Evolutionary conservation across 768 basidiomycete species (phyloP).

Genomic region (Boletus huronensis): DNA sequence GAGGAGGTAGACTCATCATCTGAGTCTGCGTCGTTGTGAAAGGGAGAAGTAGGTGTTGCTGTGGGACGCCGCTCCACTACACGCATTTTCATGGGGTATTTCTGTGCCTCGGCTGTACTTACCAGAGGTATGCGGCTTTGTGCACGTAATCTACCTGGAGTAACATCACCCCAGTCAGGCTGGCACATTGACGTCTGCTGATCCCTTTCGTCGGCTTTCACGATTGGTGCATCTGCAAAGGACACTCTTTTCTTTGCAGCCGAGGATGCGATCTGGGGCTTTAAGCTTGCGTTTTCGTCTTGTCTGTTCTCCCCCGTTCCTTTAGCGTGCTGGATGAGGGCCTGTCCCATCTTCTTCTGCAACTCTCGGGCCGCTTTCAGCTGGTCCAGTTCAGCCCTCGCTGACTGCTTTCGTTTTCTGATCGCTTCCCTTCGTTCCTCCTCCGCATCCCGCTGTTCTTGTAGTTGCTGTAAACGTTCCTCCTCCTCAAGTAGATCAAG

Average conservation of each 20-base stretch:
- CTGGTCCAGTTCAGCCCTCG: constrained; percentile 38
- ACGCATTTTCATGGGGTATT: constrained; percentile 58
- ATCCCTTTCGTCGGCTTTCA: constrained; percentile 17
- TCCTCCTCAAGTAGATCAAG: constrained; percentile 71
- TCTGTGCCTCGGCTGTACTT: constrained; percentile 29
- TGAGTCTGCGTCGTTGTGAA: constrained; percentile 43
- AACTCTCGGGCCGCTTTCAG: constrained; percentile 43
- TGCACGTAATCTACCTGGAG: constrained; percentile 46
- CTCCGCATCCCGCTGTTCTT: constrained; percentile 38
- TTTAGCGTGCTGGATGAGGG: constrained; percentile 46
- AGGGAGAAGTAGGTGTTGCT: constrained; percentile 15
- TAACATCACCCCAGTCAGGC: constrained; percentile 53
- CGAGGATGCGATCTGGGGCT: constrained; percentile 29
- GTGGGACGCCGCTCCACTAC: constrained; percentile 64
- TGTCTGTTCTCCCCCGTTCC: constrained; percentile 34
- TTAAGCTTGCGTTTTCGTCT: constrained; percentile 26
- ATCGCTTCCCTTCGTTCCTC: constrained; percentile 46
- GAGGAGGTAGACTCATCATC: constrained; percentile 62
- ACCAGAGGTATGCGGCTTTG: constrained; percentile 35
- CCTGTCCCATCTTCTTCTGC: constrained; percentile 78
- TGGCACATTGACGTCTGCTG: constrained; percentile 5
- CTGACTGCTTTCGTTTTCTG: constrained; percentile 49
- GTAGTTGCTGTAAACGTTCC: constrained; percentile 46
- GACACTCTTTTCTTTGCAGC: constrained; percentile 59
- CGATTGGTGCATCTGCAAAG: constrained; percentile 48